Conservation (phyloP, 2,329 filamentous ascomycete species). For the Corynespora cassiicola region DNA sequence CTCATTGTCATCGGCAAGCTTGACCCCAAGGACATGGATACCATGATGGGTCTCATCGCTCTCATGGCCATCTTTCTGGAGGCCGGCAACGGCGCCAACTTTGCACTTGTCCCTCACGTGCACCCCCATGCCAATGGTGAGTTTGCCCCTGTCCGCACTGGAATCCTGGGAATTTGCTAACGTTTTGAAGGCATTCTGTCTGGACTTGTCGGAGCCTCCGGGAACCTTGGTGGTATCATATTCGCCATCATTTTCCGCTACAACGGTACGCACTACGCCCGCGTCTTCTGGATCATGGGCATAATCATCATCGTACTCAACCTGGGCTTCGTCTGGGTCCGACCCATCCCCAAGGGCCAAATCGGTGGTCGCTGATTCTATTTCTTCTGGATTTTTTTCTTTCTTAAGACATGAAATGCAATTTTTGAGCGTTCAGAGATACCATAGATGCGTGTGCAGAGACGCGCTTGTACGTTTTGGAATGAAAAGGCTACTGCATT, state of each 20-base stretch:
- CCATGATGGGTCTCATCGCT: constrained; percentile 78
- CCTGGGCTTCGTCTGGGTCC: constrained; percentile 69
- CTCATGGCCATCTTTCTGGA: constrained; percentile 83
- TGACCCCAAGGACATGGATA: constrained; percentile 66
- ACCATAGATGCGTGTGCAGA: constrained; percentile 1
- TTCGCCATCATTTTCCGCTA: constrained; percentile 87
- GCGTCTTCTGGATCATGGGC: constrained; percentile 82
- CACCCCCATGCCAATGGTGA: constrained; percentile 81
- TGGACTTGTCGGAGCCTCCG: constrained; percentile 77
- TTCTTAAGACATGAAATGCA: background rate
- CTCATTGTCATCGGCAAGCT: constrained; percentile 68
- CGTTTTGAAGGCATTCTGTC: constrained; percentile 63
- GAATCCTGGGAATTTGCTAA: constrained; percentile 16
- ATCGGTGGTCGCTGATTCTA: constrained; percentile 51
- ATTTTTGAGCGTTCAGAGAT: no score
- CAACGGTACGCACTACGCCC: constrained; percentile 70
- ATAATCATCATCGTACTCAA: constrained; percentile 75
- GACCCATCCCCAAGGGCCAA: constrained; percentile 62
- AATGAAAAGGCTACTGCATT: no score
- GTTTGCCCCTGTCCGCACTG: constrained; percentile 10
- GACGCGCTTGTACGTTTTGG: no score
- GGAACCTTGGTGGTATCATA: constrained; percentile 84
- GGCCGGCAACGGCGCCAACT: constrained; percentile 85
- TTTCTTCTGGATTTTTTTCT: background rate
- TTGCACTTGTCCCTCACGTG: constrained; percentile 85